These are phyloP conservation scores for Cadophora sp. DNA, from an alignment of 2,329 filamentous ascomycete species.

Conservation along the genomic window DNA sequence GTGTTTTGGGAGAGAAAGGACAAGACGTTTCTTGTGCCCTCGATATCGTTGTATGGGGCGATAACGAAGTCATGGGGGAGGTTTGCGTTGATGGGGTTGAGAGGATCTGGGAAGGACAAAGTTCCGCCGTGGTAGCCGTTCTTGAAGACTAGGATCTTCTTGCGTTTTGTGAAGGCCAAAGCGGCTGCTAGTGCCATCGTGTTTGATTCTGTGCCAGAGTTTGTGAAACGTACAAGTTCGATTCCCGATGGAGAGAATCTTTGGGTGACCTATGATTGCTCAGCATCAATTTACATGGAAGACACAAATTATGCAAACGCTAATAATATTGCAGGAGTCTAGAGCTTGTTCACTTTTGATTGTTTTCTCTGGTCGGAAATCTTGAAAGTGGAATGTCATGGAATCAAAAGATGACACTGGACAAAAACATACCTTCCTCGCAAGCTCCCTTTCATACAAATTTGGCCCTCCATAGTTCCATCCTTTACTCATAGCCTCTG, in stretches of 20 bases:
- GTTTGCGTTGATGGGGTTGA: slow-evolving; percentile 37
- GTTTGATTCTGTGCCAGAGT: slow-evolving; percentile 72
- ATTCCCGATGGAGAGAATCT: slow-evolving; percentile 55
- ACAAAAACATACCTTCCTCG: slow-evolving; percentile 45
- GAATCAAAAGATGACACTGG: background rate
- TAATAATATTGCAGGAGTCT: no score
- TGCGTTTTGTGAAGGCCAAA: slow-evolving; percentile 30
- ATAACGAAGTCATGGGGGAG: slow-evolving; percentile 50
- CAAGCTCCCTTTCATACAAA: slow-evolving; percentile 57
- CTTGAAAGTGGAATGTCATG: background rate
- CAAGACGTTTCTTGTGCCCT: slow-evolving; percentile 53
- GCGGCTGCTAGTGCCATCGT: slow-evolving; percentile 59
- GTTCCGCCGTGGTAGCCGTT: slow-evolving; percentile 39
- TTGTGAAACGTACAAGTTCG: slow-evolving; percentile 65
- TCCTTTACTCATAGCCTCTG: slow-evolving; percentile 49
- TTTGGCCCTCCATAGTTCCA: slow-evolving; percentile 63
- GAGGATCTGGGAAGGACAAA: slow-evolving; percentile 55
- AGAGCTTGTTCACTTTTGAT: no score
- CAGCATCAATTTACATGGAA: background rate
- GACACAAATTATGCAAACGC: no score
- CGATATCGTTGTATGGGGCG: slow-evolving; percentile 66
- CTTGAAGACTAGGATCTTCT: slow-evolving; percentile 37
- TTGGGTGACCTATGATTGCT: slow-evolving; percentile 47
- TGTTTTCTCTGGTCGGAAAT: no score
- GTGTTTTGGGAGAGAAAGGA: slow-evolving; percentile 44